These are phyloP conservation scores for Ophiostoma angusticollis DNA, from an alignment of 2,329 filamentous ascomycete species.

Conservation along the genomic window DNA sequence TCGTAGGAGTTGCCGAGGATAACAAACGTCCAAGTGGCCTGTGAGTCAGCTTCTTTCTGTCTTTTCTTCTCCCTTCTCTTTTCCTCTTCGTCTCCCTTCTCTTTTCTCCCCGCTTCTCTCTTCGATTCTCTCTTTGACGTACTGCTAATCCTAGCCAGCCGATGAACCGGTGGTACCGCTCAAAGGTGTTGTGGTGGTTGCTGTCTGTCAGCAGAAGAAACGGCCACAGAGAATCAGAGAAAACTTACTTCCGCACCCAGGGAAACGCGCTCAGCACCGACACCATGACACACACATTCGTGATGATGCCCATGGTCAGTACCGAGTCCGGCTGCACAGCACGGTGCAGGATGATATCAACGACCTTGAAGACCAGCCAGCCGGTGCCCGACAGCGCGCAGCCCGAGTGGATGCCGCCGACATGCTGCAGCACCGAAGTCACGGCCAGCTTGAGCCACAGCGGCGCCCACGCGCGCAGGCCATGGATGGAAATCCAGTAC, in stretches of 20 bases:
- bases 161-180: constrained; percentile 29
- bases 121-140: too few species aligned
- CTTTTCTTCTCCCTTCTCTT: too few species aligned
- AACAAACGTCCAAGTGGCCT: constrained; percentile 27
- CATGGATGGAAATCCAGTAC: constrained; percentile 26
- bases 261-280: constrained; percentile 28
- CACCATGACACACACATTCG: constrained; percentile 24
- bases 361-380: constrained; percentile 27
- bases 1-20: constrained; percentile 27
- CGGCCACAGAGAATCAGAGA: background rate
- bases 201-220: constrained; percentile 16
- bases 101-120: too few species aligned
- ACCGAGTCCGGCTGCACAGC: constrained; percentile 22
- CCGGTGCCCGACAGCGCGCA: constrained; percentile 26
- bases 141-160: constrained; percentile 28
- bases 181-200: constrained; percentile 28
- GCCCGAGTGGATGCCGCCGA: constrained; percentile 29
- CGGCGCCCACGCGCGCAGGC: constrained; percentile 26
- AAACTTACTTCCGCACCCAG: constrained; percentile 28
- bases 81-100: too few species aligned
- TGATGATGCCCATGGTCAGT: constrained; percentile 26
- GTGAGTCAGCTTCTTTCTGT: too few species aligned
- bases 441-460: constrained; percentile 23
- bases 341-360: constrained; percentile 24
- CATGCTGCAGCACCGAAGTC: constrained; percentile 26